Evolutionary conservation across 768 basidiomycete genomes (phyloP).

Genomic region (Sistotremastrum suecicum): DNA sequence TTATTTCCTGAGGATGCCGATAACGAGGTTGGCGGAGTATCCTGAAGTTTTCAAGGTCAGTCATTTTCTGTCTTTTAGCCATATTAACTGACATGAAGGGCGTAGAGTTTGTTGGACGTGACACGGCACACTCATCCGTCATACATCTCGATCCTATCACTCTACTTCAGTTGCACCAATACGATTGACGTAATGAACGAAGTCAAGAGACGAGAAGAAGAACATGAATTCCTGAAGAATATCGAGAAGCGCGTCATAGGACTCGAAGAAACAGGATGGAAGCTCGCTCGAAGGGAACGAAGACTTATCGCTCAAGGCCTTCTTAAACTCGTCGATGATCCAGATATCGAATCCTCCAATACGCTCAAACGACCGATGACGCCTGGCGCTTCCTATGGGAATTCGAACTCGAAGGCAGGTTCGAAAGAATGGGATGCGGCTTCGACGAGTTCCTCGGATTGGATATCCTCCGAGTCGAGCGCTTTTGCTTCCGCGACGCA

Average conservation of each 20-base stretch:
- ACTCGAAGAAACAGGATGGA: conserved; percentile 31
- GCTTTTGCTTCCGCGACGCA: no score
- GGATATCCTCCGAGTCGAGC: no score
- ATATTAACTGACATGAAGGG: conserved; percentile 3
- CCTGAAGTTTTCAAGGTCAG: conserved; percentile 62
- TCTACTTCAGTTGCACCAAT: conserved; percentile 45
- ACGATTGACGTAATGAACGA: conserved; percentile 70
- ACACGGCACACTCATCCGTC: conserved; percentile 63
- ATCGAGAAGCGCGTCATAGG: conserved; percentile 47
- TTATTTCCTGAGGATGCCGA: conserved; percentile 60
- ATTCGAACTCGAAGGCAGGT: no score
- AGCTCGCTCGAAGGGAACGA: conserved; percentile 60
- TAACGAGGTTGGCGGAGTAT: conserved; percentile 57
- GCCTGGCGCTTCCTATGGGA: no score
- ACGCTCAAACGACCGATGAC: no score
- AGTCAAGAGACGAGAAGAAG: conserved; percentile 76
- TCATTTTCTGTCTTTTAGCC: conserved; percentile 2
- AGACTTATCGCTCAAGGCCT: conserved; percentile 56
- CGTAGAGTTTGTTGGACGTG: conserved; percentile 50
- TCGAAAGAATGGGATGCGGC: no score
- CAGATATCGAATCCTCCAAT: no score
- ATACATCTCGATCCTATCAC: conserved; percentile 51
- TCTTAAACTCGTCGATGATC: conserved; percentile 14
- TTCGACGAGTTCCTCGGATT: no score
- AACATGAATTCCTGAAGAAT: conserved; percentile 60